Conservation (phyloP, 1,284 basidiomycete genomes). For the Pterula multifida region DNA sequence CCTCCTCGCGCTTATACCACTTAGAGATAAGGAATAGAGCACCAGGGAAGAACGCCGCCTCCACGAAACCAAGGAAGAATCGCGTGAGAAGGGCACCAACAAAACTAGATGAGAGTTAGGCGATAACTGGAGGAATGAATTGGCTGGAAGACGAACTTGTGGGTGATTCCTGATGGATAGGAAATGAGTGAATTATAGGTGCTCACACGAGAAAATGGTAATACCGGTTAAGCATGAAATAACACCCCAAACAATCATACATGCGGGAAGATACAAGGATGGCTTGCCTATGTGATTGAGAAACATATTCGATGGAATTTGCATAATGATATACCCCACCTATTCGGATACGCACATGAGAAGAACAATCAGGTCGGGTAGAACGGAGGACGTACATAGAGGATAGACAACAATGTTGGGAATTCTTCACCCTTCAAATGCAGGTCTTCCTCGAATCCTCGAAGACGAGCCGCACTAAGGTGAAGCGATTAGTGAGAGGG, state of each 20-base stretch:
- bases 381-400: constrained; percentile 35
- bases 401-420: constrained; percentile 57
- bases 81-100: constrained; percentile 54
- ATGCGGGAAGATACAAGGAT: constrained; percentile 54
- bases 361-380: not conserved
- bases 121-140: not conserved
- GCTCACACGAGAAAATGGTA: constrained; percentile 1
- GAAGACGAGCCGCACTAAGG: constrained; percentile 36
- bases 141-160: constrained; percentile 21
- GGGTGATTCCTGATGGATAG: constrained; percentile 22
- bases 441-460: constrained; percentile 54
- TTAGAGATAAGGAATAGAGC: constrained; percentile 31
- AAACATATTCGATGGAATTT: constrained; percentile 63
- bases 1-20: constrained; percentile 56
- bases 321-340: constrained; percentile 64
- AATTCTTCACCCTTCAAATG: constrained; percentile 47
- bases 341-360: constrained; percentile 19
- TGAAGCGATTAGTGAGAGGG: constrained; percentile 2
- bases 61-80: constrained; percentile 43
- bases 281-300: constrained; percentile 59
- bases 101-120: constrained; percentile 28
- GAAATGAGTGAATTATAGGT: too few species aligned
- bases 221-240: constrained; percentile 50
- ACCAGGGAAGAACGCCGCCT: constrained; percentile 61
- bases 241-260: constrained; percentile 59